Evolutionary conservation across 805 yeast genomes (phyloP), one percentile per base, ranked within the genome.

Genomic region (Metschnikowia cubensis): DNA sequence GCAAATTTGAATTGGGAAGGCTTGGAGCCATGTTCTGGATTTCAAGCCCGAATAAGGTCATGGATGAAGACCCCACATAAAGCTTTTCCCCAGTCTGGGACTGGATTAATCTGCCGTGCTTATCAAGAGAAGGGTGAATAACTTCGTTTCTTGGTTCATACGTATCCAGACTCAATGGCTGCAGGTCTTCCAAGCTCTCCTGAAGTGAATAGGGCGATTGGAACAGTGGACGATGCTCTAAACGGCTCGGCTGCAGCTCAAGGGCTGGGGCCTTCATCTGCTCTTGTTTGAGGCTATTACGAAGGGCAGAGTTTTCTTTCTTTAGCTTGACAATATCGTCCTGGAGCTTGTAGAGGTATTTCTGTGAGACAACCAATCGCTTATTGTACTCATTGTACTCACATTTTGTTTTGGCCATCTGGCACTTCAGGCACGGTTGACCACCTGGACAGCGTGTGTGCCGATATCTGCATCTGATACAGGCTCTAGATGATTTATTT

Each of bases 401-500:
- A 68, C 94, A 87, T 20, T 73, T 72, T 3, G 81, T 69, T 44
- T 74, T 76, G 14, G 85, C 80, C 44, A 74, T 62, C 13, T 65
- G 66, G 61, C 94, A 87, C 59, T 82, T 82, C 45, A 70, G 65
- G 62, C 94, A 87, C 0, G 90, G 89, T 43, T 83, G 79, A 1
- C 88, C 89, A 1, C 90, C 90, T 13, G 89, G 89, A 60, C 94
- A 87, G 54, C 85, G 79, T 39, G 84, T 81, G 65, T 87, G 94
- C 47, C 89, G 74, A 43, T 80, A 76, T 32, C 92, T 73, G 61
- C 94, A 87, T 41, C 88, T 68, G 2, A 79, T 77, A 63, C 92
- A 86, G 5, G 78, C 78, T 40, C 71, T 57, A n/a, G 67, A 57
- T 7, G 69, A 68, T 36, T 76, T 54, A 50, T 70, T 71, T 29